Evolutionary conservation across 306 rosid species (phyloP).

Genomic region (Cucumis hystrix): DNA sequence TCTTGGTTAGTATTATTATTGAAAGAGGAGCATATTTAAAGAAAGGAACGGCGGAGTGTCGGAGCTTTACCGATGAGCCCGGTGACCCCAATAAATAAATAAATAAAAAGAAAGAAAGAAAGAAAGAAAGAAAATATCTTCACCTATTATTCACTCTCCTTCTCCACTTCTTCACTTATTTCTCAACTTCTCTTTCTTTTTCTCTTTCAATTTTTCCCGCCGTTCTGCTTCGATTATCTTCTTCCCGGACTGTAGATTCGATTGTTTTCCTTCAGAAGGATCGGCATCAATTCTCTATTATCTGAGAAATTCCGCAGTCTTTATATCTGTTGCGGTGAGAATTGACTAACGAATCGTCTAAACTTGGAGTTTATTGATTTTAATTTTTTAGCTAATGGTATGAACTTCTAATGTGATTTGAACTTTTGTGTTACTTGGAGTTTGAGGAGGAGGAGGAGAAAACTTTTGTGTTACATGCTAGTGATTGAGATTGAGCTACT

Average conservation of each 20-base stretch:
- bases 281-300: background rate
- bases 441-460: background rate
- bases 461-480: background rate
- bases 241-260: background rate
- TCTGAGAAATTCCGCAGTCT: background rate
- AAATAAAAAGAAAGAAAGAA: background rate
- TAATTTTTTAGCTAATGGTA: background rate
- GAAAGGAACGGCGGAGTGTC: conserved; percentile 1
- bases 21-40: background rate
- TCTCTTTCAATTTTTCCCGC: background rate
- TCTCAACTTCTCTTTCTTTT: background rate
- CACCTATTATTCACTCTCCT: background rate
- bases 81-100: background rate
- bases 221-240: background rate
- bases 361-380: background rate
- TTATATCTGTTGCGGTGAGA: background rate
- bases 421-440: background rate
- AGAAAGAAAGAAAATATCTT: background rate
- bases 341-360: background rate
- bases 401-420: background rate
- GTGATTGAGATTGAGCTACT: background rate
- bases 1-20: background rate
- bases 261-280: background rate
- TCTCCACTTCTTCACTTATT: background rate
- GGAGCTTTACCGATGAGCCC: conserved; percentile 25